A percentile compares a stretch with the other conserved stretches of the same genome.
Conservation (phyloP, 192 early-diverging fungal species). For the Linnemannia zychae region DNA sequence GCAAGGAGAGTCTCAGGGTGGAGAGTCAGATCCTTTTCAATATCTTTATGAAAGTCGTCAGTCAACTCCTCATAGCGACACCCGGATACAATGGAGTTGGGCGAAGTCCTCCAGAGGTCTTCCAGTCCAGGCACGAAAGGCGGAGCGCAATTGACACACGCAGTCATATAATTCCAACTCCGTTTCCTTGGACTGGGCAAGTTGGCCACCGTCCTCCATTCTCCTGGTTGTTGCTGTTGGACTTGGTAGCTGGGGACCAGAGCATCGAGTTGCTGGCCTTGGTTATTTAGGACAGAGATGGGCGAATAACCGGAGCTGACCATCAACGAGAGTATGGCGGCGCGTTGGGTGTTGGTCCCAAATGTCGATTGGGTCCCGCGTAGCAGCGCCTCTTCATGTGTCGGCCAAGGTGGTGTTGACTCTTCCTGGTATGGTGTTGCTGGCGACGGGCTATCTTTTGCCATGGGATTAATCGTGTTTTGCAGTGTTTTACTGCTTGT, state of each 20-base stretch:
- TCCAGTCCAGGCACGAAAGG: neutral
- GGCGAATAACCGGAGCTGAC: neutral
- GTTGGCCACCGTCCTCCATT: neutral
- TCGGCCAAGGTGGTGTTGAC: slow-evolving; percentile 3
- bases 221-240: slow-evolving; percentile 11
- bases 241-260: slow-evolving; percentile 1
- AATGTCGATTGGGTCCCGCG: neutral
- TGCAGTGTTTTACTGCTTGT: too few relatives aligned
- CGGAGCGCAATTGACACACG: neutral
- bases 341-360: slow-evolving; percentile 7
- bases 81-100: neutral
- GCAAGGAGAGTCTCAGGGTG: neutral
- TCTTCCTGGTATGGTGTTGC: neutral
- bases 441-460: neutral
- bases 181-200: slow-evolving; percentile 10
- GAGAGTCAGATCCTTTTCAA: neutral
- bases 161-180: neutral
- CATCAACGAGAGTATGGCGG: neutral
- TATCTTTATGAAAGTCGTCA: neutral
- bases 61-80: neutral
- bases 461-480: too few relatives aligned
- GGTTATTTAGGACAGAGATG: neutral
- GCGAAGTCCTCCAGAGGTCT: neutral
- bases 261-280: slow-evolving; percentile 3
- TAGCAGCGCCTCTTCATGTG: slow-evolving; percentile 4